These are phyloP conservation scores for Ophiostoma fasciatum DNA, from an alignment of 2,329 filamentous ascomycete species.

Conservation along the genomic window DNA sequence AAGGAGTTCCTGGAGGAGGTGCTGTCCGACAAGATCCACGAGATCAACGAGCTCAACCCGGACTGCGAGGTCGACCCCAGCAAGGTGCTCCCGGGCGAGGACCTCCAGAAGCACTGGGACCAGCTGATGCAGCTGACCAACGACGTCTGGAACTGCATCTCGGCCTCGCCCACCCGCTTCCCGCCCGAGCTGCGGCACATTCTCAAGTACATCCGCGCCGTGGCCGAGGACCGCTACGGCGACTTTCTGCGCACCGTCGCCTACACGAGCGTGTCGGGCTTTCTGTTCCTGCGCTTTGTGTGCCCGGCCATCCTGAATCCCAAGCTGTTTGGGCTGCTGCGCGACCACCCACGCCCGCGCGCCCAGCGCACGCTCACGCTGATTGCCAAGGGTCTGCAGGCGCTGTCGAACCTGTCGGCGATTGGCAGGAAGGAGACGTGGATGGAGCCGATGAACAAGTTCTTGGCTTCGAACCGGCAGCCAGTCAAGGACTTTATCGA, in stretches of 20 bases:
- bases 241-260: conserved; percentile 79
- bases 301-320: conserved; percentile 93
- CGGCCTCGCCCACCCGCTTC: conserved; percentile 56
- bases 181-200: conserved; percentile 72
- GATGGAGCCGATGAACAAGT: conserved; percentile 98
- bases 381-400: conserved; percentile 84
- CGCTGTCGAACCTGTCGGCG: conserved; percentile 75
- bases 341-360: conserved; percentile 66
- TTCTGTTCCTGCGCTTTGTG: conserved; percentile 87
- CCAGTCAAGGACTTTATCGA: conserved; percentile 83
- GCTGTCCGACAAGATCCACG: conserved; percentile 67
- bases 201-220: conserved; percentile 80
- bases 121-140: conserved; percentile 62
- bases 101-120: conserved; percentile 72
- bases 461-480: conserved; percentile 59
- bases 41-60: conserved; percentile 81
- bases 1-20: conserved; percentile 86
- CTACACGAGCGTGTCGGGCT: conserved; percentile 90
- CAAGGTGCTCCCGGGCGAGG: conserved; percentile 49
- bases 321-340: conserved; percentile 75
- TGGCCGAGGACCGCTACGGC: conserved; percentile 87
- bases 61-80: conserved; percentile 94
- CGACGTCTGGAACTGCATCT: conserved; percentile 74
- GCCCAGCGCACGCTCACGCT: conserved; percentile 82
- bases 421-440: conserved; percentile 94